These are phyloP conservation scores for Colletotrichum sp. DNA, from an alignment of 2,329 filamentous ascomycete genomes.

Conservation along the genomic window DNA sequence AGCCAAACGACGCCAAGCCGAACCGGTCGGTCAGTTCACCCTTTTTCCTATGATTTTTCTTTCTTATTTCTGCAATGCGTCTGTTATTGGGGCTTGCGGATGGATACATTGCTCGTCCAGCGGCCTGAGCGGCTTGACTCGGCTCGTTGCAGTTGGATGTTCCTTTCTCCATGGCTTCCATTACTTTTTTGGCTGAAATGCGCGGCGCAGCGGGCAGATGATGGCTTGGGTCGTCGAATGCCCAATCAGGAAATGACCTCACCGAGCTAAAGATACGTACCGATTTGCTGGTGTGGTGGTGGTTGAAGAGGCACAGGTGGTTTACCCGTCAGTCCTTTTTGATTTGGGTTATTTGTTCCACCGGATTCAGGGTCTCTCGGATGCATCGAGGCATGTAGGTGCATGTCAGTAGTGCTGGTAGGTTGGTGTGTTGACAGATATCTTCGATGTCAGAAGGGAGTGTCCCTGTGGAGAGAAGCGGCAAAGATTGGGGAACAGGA, in stretches of 20 bases:
- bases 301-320: background rate
- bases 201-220: background rate
- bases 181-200: background rate
- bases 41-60: background rate
- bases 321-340: background rate
- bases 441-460: background rate
- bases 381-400: background rate
- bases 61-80: background rate
- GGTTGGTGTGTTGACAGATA: background rate
- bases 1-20: background rate
- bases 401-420: background rate
- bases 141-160: background rate
- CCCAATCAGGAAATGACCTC: constrained; percentile 4
- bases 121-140: background rate
- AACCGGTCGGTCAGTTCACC: background rate
- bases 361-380: background rate
- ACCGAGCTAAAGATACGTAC: constrained; percentile 1
- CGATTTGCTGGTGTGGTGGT: too few relatives aligned
- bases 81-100: too few relatives aligned
- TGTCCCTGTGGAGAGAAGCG: background rate
- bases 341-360: background rate
- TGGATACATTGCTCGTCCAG: background rate
- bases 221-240: background rate
- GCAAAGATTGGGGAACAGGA: background rate
- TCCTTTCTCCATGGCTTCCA: background rate